Conservation (phyloP, 495 filamentous ascomycete species). For the Astrocystis sublimbata region DNA sequence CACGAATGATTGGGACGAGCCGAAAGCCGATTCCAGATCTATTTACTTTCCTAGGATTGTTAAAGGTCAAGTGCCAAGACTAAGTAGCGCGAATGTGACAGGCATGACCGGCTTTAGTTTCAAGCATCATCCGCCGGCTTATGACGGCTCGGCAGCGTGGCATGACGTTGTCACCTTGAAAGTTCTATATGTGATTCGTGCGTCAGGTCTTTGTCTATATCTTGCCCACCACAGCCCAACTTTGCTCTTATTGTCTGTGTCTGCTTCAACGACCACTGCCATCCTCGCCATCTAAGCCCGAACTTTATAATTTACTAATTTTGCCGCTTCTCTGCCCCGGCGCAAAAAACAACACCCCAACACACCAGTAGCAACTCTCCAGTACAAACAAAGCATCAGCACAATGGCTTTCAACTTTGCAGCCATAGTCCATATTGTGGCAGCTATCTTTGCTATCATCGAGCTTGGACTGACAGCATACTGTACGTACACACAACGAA, state of each 20-base stretch:
- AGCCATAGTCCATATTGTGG: conserved; percentile 62
- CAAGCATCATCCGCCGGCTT: neutral
- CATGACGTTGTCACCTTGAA: conserved; percentile 6
- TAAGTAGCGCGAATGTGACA: neutral
- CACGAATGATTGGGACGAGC: neutral
- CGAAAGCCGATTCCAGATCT: conserved; percentile 10
- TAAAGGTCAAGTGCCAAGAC: neutral
- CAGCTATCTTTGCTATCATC: conserved; percentile 67
- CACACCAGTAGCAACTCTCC: neutral
- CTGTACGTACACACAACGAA: conserved; percentile 47
- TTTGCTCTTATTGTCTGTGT: neutral
- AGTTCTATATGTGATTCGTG: neutral
- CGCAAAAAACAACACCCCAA: too few species aligned
- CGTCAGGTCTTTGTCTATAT: too few species aligned
- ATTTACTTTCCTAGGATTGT: neutral
- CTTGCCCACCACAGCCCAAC: neutral
- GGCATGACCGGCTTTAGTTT: too few species aligned
- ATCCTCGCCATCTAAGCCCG: too few species aligned
- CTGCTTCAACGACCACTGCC: too few species aligned
- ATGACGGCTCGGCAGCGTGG: conserved; percentile 7
- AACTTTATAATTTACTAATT: neutral
- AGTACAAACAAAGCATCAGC: neutral
- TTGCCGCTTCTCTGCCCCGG: too few species aligned
- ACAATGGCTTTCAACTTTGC: conserved; percentile 53
- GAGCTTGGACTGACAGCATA: conserved; percentile 72